These are phyloP conservation scores for Coniochaeta sp. DNA, from an alignment of 2,329 filamentous ascomycete species.

Conservation along the genomic window DNA sequence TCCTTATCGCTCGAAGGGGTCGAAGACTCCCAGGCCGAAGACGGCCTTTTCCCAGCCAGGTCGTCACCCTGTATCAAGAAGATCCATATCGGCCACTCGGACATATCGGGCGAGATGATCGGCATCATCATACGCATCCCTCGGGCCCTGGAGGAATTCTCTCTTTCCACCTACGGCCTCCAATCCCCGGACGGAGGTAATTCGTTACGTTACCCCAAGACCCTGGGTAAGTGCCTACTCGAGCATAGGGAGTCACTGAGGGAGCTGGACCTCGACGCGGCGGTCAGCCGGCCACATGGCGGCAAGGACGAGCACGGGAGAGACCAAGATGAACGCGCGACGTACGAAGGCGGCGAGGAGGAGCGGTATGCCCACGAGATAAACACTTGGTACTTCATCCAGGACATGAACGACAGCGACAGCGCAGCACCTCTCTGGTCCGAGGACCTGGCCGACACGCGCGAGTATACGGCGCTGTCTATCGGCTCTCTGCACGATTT, in stretches of 20 bases:
- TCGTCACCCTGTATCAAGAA: constrained; percentile 4
- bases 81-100: constrained; percentile 5
- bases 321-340: not conserved
- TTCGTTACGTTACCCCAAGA: not conserved
- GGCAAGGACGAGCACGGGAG: not conserved
- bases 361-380: not conserved
- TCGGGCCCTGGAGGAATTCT: constrained; percentile 4
- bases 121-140: constrained; percentile 8
- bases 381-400: not conserved
- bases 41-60: constrained; percentile 1
- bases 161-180: constrained; percentile 3
- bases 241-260: constrained; percentile 5
- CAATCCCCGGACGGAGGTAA: not conserved
- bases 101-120: constrained; percentile 3
- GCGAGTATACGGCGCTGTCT: not conserved
- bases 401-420: not conserved
- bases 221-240: constrained; percentile 5
- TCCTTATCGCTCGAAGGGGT: constrained; percentile 6
- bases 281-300: not conserved
- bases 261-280: constrained; percentile 7
- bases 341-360: not conserved
- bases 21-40: constrained; percentile 3
- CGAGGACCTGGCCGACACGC: not conserved
- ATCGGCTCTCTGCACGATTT: constrained; percentile 8
- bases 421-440: not conserved